Base-by-base conservation (phyloP, 257 asterid genomes). In the Nemophila menziesii region DNA sequence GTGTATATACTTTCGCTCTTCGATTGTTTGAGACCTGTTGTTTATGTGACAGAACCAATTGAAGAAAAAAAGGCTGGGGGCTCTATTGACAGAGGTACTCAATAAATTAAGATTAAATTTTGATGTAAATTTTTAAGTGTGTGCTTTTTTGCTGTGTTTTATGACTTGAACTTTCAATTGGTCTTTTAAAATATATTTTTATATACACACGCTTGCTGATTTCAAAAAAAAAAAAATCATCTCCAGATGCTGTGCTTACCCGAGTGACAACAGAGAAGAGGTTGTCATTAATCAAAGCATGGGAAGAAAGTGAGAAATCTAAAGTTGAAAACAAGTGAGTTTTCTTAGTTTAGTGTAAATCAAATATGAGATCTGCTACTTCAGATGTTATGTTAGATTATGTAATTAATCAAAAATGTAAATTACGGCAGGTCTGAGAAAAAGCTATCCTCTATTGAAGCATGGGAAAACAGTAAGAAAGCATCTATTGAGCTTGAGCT, bases 401-500 rank as follows among this genome's bases (percentile, higher is more conserved):
- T 29, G 36, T 2, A n/a, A 10, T 29, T 29, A 29, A 29, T 13
- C 36, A 10, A 29, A 2, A 7, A 10, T 29, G 36, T 13, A 29
- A 29, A 29, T 29, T 7, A 29, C 7, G 12, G 8, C 44, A 40
- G 44, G 44, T 80, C 95, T 44, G 87, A 89, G 49, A 89, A 78
- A 62, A 80, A 76, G 43, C 17, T 64, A 11, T 78, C 98, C 37
- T 43, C 83, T 22, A 53, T 76, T 47, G 73, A 44, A 9, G 78
- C 95, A 43, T 89, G 98, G 98, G 98, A 89, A 60, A 89, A 89
- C 74, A 71, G 84, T 75, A 76, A 78, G 90, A 89, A 84, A 63
- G 98, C 98, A 0, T 52, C 39, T 47, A 52, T 89, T 24, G 95
- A 89, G 49, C 85, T 95, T 11, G 94, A 89, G 61, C 82, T 89